Conservation (phyloP, 2,329 filamentous ascomycete species). For the Nemania abortiva region DNA sequence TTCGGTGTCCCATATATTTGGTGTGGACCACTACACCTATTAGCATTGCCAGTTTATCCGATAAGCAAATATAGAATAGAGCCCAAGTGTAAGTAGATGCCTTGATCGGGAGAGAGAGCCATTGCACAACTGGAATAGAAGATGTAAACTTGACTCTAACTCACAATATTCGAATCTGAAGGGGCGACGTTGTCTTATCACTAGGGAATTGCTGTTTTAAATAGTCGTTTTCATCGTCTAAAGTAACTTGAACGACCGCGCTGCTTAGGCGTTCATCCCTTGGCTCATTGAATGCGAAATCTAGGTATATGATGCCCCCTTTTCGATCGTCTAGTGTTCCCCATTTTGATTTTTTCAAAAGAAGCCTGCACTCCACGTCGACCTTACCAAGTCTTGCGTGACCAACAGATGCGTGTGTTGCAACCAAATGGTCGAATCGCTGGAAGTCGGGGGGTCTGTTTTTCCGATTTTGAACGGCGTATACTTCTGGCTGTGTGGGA, state of each 20-base stretch:
- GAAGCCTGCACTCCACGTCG: slow-evolving; percentile 43
- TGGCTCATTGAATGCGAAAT: slow-evolving; percentile 43
- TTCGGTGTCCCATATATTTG: slow-evolving; percentile 34
- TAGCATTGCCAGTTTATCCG: not conserved
- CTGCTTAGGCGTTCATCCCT: slow-evolving; percentile 37
- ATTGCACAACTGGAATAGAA: too few species aligned
- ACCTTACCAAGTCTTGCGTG: slow-evolving; percentile 39
- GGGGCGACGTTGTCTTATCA: slow-evolving; percentile 19
- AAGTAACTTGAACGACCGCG: slow-evolving; percentile 40
- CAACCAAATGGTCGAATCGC: slow-evolving; percentile 37
- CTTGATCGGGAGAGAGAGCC: too few species aligned
- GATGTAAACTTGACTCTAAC: not conserved
- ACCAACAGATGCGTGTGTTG: slow-evolving; percentile 36
- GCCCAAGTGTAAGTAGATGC: too few species aligned
- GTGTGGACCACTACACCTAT: not conserved
- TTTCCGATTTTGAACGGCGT: slow-evolving; percentile 30
- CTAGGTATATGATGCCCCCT: slow-evolving; percentile 46
- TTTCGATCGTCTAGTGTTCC: slow-evolving; percentile 37
- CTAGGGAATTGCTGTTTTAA: slow-evolving; percentile 23
- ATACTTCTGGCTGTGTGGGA: slow-evolving; percentile 16
- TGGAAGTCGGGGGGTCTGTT: slow-evolving; percentile 41
- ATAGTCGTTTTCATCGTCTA: slow-evolving; percentile 42
- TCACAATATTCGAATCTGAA: slow-evolving; percentile 35
- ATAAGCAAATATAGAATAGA: too few species aligned
- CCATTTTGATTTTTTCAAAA: slow-evolving; percentile 46